Evolutionary conservation across 208 protist species (phyloP).

Genomic region (Novymonas esmeraldas): DNA sequence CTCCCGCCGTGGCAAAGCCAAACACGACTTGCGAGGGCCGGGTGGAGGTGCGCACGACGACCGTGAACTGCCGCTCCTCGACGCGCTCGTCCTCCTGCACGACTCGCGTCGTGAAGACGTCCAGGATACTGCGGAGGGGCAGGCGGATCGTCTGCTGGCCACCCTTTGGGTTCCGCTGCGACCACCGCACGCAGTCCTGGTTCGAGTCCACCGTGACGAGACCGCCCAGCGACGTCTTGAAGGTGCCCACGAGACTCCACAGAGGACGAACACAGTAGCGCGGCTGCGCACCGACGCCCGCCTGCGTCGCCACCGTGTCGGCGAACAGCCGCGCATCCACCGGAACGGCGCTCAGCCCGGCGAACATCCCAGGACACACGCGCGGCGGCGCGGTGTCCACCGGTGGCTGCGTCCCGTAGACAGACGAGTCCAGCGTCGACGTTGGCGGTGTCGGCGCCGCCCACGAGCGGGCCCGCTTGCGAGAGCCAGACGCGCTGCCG

Average conservation of each 20-base stretch:
- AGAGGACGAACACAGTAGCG: constrained; percentile 62
- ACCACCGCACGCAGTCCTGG: constrained; percentile 67
- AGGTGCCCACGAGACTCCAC: constrained; percentile 86
- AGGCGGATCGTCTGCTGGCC: constrained; percentile 70
- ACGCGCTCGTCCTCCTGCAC: constrained; percentile 53
- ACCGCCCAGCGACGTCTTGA: constrained; percentile 65
- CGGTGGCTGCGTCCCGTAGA: background rate
- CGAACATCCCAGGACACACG: constrained; percentile 58
- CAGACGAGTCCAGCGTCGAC: background rate
- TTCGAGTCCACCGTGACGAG: constrained; percentile 68
- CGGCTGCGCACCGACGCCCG: constrained; percentile 11
- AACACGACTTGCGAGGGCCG: constrained; percentile 84
- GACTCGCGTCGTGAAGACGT: constrained; percentile 50
- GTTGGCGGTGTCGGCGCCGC: constrained; percentile 2
- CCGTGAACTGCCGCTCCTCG: constrained; percentile 55
- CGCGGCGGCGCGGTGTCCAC: constrained; percentile 3
- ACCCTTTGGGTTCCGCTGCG: constrained; percentile 72
- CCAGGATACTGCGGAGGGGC: constrained; percentile 41
- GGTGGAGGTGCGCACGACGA: constrained; percentile 63
- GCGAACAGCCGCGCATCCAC: constrained; percentile 62
- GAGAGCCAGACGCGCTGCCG: constrained; percentile 1
- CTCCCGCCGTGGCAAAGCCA: constrained; percentile 58
- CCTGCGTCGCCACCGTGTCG: background rate
- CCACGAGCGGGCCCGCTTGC: constrained; percentile 34
- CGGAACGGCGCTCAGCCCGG: constrained; percentile 57